Evolutionary conservation across 148 eudicot genomes (phyloP), one percentile per base, ranked within the genome.

Genomic region (Pharnaceum exiguum): DNA sequence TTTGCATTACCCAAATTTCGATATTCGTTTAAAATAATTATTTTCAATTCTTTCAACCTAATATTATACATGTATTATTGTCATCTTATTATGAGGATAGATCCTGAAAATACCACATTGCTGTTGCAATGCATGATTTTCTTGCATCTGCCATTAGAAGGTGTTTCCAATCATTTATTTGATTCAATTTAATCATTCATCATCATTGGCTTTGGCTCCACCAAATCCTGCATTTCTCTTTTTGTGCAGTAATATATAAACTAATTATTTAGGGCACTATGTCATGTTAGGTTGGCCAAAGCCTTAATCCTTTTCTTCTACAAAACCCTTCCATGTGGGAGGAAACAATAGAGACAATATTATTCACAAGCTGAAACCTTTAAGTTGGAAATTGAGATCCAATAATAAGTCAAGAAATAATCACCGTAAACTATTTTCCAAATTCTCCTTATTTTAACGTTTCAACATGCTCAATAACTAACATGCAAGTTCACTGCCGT

Each of bases 161-260:
- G 64, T 57, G 69, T 54, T 70, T 51, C 51, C 62, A 70, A 63
- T 70, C 64, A 70, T 70, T 64, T 45, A 7, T 40, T 42, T 57
- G 31, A 63, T 62, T 70, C 59, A 25, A 32, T 49, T 40, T 44
- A 63, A 70, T 70, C 55, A 63, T 70, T 70, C 18, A 46, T 50
- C 31, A 70, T 70, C 69, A 70, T 70, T 70, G 55, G 46, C 68
- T 55, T 42, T 62, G 62, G 63, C 51, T 70, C 64, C 69, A 57
- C 64, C 74, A 70, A 57, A 63, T 70, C 69, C 62, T 70, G 32
- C 39, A 62, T 38, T 61, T 55, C 52, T 60, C 44, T 45, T 55
- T 10, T 37, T 36, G 22, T 17, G 10, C 3, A 21, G 13, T 15
- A 32, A 59, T 13, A 19, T 32, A 44, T 18, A n/a, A 16, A 2